Evolutionary conservation across 2,329 filamentous ascomycete genomes (phyloP), one percentile per base, ranked within the genome.

Genomic region (Epichloe amarillans): DNA sequence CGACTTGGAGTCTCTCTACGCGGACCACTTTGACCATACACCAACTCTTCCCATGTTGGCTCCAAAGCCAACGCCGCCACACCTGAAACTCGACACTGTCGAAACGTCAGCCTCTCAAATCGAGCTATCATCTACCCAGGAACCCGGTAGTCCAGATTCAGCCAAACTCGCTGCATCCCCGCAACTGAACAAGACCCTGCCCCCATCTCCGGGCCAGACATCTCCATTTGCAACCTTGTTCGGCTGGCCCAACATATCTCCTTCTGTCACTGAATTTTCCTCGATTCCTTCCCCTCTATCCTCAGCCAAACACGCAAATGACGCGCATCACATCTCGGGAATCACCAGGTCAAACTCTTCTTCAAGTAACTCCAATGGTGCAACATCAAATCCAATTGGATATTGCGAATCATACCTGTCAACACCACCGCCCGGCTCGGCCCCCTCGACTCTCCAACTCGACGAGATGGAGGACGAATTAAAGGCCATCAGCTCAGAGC

Each of bases 381-480:
- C 64, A 51, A 62, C 66, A 39, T 62, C 69, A 46, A 72, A 69
- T 59, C 67, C 72, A 15, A 66, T 74, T 52, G 70, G 69, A 50
- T 77, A 76, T 59, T 67, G 66, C 58, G 74, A 79, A 67, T 68
- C 71, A 51, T 74, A 76, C 57, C 61, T 77, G 54, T 72, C 72
- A 54, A 76, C 72, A 61, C 72, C 76, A 55, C 66, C 71, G 39
- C 64, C 66, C 50, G 62, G 64, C 52, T 61, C 61, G 56, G 61
- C 67, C 50, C 54, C 64, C 48, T 65, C 72, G 44, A 58, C 75
- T 57, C 60, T 64, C 55, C 68, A 89, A 66, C 77, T 95, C 61
- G 82, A 88, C 65, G 88, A 95, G 65, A 83, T 98, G 73, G 93
- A 98, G 72, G 86, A 89, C 65, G 93, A 98, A 73, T 69, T 98